Conservation (phyloP, 208 protist species). For the Leishmania turanica region DNA sequence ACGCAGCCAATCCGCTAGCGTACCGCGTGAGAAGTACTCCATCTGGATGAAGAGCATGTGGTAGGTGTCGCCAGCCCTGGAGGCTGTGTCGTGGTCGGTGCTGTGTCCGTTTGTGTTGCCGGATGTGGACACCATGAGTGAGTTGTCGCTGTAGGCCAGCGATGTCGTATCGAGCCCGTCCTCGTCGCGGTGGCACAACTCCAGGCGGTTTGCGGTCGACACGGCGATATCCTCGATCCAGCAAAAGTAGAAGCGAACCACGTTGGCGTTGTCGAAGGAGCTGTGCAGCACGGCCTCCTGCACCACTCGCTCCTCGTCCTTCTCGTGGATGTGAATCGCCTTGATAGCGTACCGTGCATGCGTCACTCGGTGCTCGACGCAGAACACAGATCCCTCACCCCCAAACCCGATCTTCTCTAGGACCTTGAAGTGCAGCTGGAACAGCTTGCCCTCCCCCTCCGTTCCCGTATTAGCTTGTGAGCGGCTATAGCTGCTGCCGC, state of each 20-base stretch:
- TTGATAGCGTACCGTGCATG: slow-evolving; percentile 78
- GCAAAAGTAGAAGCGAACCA: slow-evolving; percentile 88
- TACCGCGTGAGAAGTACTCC: slow-evolving; percentile 83
- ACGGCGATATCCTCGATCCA: slow-evolving; percentile 76
- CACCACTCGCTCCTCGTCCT: slow-evolving; percentile 66
- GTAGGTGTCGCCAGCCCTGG: slow-evolving; percentile 27
- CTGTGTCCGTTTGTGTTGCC: neutral
- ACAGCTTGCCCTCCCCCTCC: slow-evolving; percentile 51
- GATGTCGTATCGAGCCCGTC: slow-evolving; percentile 56
- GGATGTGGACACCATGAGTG: slow-evolving; percentile 16
- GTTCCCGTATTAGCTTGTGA: slow-evolving; percentile 13
- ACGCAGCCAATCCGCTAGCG: slow-evolving; percentile 69
- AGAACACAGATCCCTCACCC: slow-evolving; percentile 77
- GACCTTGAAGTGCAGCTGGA: slow-evolving; percentile 79
- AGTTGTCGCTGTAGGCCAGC: slow-evolving; percentile 17
- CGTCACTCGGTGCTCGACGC: slow-evolving; percentile 80
- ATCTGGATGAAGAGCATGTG: slow-evolving; percentile 88
- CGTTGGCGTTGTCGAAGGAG: slow-evolving; percentile 77
- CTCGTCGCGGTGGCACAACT: slow-evolving; percentile 49
- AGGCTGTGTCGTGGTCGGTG: slow-evolving; percentile 3
- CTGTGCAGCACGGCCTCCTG: slow-evolving; percentile 84
- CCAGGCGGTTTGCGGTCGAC: slow-evolving; percentile 42
- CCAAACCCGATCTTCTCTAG: slow-evolving; percentile 75
- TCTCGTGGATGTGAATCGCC: slow-evolving; percentile 62
- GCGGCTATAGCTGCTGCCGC: slow-evolving; percentile 17